Evolutionary conservation across 768 basidiomycete species (phyloP), one percentile per base, ranked within the genome.

Genomic region (Tephrocybe sp.): DNA sequence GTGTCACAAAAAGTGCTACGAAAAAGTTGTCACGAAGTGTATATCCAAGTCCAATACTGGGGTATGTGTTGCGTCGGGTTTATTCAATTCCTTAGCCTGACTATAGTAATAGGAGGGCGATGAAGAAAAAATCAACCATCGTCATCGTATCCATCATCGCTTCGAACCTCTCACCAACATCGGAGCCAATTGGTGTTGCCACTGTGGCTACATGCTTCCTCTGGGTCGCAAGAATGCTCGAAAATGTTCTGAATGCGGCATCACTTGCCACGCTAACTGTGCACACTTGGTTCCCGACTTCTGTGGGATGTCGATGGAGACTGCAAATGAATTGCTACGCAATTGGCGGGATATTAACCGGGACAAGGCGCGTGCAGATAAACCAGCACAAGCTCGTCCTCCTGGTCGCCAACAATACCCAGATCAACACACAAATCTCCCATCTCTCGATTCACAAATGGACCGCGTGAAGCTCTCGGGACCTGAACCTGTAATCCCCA

Each of bases 291-390:
- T 99, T 34, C 97, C 97, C 52, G 96, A 99, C 70, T 98, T 99
- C 71, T 99, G 97, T 63, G 97, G 97, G 37, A 98, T 99, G 95
- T 93, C 94, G 32, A 98, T 98, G 96, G 96, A 98, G 70, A 96
- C 92, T 32, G 96, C 97, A 42, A 98, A 98, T 67, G 85, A 88
- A 62, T 78, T 99, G 17, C 80, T 99, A 45, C 84, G 87, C 45
- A 88, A 94, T 68, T 86, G 91, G 81, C 86, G 89, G 48, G 90
- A 92, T 63, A 97, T 97, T 73, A 95, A 98, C 68, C 79, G 78
- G 59, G 71, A 98, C 68, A 80, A 78, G 60, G 71, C 72, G 63
- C 82, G 87, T 64, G 76, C 73, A 26, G 77, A 77, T 49, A 80
- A 79, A 56, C 72, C 72, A 52, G 68, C 69, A 45, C 37, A 6